Conservation (phyloP, 345 rosid species). For the Barbarea vulgaris region DNA sequence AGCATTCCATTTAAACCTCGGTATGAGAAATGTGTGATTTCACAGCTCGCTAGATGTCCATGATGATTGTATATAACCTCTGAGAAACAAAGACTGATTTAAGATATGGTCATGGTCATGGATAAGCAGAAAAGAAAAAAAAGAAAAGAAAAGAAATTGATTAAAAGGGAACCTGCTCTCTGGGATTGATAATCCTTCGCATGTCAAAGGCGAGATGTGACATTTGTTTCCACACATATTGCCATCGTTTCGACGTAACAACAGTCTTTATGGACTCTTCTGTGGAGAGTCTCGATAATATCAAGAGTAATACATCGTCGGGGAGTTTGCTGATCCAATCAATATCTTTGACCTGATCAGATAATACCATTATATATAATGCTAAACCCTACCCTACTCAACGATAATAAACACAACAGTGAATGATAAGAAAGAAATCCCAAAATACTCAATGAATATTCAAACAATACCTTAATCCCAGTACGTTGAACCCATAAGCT, state of each 20-base stretch:
- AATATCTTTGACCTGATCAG: not conserved
- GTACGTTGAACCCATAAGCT: no score
- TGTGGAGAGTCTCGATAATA: not conserved
- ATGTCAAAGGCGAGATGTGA: slow-evolving; percentile 14
- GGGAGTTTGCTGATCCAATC: slow-evolving; percentile 21
- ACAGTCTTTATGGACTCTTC: not conserved
- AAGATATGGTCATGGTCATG: not conserved
- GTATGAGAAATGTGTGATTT: not conserved
- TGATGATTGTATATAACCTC: not conserved
- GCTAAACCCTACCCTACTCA: not conserved
- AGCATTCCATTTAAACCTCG: not conserved
- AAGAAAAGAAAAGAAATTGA: not conserved
- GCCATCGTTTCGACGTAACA: slow-evolving; percentile 6
- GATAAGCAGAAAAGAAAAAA: not conserved
- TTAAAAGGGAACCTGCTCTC: not conserved
- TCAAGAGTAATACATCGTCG: not conserved
- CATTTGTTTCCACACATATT: slow-evolving; percentile 15
- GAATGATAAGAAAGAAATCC: no score
- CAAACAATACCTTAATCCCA: no score
- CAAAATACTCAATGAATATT: no score
- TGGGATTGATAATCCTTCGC: not conserved
- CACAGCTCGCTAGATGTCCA: slow-evolving; percentile 12
- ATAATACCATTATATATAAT: not conserved
- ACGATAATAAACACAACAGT: no score
- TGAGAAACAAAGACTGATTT: not conserved